Base-by-base conservation (phyloP, 2,329 filamentous ascomycete genomes). In the Cladosporium colombiae region DNA sequence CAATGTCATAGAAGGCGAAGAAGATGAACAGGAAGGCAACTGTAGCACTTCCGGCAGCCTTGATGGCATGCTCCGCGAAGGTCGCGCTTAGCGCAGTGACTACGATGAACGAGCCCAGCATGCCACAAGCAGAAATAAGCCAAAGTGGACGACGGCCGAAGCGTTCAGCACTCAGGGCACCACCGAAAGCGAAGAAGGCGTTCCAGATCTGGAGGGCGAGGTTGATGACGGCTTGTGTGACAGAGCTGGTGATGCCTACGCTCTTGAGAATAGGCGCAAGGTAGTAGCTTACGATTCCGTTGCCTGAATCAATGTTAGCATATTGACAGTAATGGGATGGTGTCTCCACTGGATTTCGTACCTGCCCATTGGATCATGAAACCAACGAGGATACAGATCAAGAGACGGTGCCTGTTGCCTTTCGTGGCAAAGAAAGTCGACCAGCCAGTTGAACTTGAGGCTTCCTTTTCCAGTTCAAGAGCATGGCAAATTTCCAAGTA, bases 401-500 rank as follows among this genome's bases (percentile, higher is more conserved):
- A 72, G 1, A 81, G 68, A 2, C 80, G 72, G 50, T 78, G 74
- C 33, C 77, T 58, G 64, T 80, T 80, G 25, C 71, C 72, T 3
- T 66, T 70, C 1, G 70, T 71, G n/a, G 53, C 58, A 44, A 70
- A 66, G 29, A 70, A 70, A 37, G 67, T 68, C 6, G 64, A 63
- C 66, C 67, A 69, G 7, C 67, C 68, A 6, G 66, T 62, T 14
- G 64, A 53, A 66, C 83, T 83, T 2, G 84, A 82, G 21, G 55
- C 65, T 67, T 88, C 84, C 63, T 83, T 76, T 71, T 88, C 85
- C 0, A 85, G 70, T 33, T 81, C 80, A 70, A 88, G 83, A 0
- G 86, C 85, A 4, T 82, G 80, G 59, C 83, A 78, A 69, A 89
- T 89, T 73, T 89, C 85, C 25, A 81, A 81, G 71, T 88, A 84